A percentile compares a stretch with the other conserved stretches of the same genome.
phyloP scores from a whole-genome alignment of 2,329 filamentous ascomycete species.

The Cytospora paraplurivora region DNA sequence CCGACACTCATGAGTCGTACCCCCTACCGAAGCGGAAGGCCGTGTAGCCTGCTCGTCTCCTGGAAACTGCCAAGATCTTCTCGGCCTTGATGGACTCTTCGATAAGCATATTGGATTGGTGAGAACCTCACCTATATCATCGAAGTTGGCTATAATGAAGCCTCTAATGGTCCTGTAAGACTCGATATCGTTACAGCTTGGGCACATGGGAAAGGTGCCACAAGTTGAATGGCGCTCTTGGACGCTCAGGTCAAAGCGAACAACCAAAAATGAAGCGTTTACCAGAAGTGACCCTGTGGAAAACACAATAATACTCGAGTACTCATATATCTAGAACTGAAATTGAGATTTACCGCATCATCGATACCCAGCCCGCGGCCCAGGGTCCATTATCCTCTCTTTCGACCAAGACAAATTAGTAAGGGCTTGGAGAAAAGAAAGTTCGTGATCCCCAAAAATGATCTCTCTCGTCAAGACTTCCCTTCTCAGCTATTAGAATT shows the following conservation, averaged over 20 bases:
- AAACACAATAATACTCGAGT: background rate
- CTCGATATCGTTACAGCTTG: background rate
- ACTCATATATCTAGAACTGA: background rate
- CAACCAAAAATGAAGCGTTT: background rate
- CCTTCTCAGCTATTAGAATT: too few species aligned
- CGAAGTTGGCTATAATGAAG: background rate
- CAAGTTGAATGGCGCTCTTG: background rate
- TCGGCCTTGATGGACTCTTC: too few species aligned
- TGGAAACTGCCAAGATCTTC: too few species aligned
- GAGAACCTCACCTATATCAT: background rate
- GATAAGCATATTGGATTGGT: background rate
- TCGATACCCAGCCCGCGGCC: too few species aligned
- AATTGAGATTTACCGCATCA: background rate
- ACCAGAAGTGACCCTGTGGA: background rate
- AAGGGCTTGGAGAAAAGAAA: too few species aligned
- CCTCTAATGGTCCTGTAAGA: background rate
- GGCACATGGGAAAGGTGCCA: background rate
- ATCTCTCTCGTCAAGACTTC: too few species aligned
- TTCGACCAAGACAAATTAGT: too few species aligned
- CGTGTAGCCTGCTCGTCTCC: too few species aligned
- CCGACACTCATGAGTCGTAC: too few species aligned
- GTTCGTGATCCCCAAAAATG: too few species aligned
- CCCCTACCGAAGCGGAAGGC: too few species aligned
- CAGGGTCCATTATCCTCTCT: too few species aligned
- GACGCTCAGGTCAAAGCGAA: background rate